Evolutionary conservation across 2,329 filamentous ascomycete species (phyloP).

Genomic region (Cladosporium sp.): DNA sequence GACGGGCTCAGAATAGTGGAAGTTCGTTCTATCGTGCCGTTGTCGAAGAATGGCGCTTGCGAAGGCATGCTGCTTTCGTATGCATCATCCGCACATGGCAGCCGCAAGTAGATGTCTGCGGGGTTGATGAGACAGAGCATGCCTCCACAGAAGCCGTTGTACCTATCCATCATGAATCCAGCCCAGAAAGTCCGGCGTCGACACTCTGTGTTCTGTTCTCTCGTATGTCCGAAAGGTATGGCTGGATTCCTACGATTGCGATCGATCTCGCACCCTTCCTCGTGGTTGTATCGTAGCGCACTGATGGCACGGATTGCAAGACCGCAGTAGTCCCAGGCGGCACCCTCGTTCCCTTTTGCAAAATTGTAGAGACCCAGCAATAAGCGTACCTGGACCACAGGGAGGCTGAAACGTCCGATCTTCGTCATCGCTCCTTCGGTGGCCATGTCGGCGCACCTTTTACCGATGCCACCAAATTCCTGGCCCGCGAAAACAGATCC

Average conservation of each 20-base stretch:
- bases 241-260: conserved; percentile 2
- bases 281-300: conserved; percentile 52
- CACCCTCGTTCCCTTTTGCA: conserved; percentile 51
- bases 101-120: conserved; percentile 60
- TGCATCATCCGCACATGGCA: conserved; percentile 55
- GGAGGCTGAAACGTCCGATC: conserved; percentile 50
- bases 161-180: conserved; percentile 62
- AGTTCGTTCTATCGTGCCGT: conserved; percentile 38
- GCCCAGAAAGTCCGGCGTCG: conserved; percentile 67
- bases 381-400: conserved; percentile 62
- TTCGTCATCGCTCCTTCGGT: conserved; percentile 50
- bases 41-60: conserved; percentile 56
- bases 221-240: conserved; percentile 21
- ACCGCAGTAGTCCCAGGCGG: conserved; percentile 59
- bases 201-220: conserved; percentile 53
- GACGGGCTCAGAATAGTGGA: conserved; percentile 31
- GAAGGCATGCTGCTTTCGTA: conserved; percentile 57
- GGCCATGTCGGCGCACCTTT: conserved; percentile 49
- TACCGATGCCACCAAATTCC: conserved; percentile 35
- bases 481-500: conserved; percentile 52
- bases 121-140: conserved; percentile 50
- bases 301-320: conserved; percentile 55
- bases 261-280: conserved; percentile 38
- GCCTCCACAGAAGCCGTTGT: conserved; percentile 52
- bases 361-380: conserved; percentile 62